Base-by-base conservation (phyloP, 2,329 filamentous ascomycete genomes). In the Neonectria neomacrospora region DNA sequence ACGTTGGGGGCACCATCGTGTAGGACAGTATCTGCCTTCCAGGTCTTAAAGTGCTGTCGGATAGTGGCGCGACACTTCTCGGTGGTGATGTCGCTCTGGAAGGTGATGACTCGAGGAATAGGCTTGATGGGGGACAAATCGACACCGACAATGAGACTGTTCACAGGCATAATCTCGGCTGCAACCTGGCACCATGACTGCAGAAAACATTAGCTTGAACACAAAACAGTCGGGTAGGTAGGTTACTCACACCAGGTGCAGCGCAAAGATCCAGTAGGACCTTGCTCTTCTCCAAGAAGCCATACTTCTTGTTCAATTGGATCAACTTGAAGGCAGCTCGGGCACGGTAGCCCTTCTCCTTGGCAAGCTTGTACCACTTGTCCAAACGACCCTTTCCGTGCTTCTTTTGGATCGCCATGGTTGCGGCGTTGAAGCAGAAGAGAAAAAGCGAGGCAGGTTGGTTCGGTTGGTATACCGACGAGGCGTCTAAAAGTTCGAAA, bases 1-100 rank as follows among this genome's bases (percentile, higher is more conserved):
- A 99, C 96, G 74, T 99, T 99, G 50, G 96, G 96, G 1, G 96
- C 96, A 80, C 96, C 96, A 77, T 99, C 96, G 81, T 99, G 96
- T 41, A 99, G 84, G 5, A 99, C 96, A 0, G 92, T 93, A 77
- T 99, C 96, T 20, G 93, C 94, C 78, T 98, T 98, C 91, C 93
- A 95, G 11, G 93, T 94, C 81, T 98, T 98, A 52, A 99, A 81
- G 75, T 99, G 94, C 63, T 90, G 87, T 74, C 94, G 86, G 66
- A 99, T 92, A 1, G 93, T 97, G 7, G 94, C 90, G 68, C 96
- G 90, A 77, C 94, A 97, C 79, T 97, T 97, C 69, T 97, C 94
- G 50, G 94, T 97, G 1, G 96, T 99, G 74, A 99, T 99, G 78
- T 99, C 96, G 84, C 92, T 94, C 80, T 98, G 95, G 81, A 98